Evolutionary conservation across 768 basidiomycete genomes (phyloP).

Genomic region (Phanerochaete sordida): DNA sequence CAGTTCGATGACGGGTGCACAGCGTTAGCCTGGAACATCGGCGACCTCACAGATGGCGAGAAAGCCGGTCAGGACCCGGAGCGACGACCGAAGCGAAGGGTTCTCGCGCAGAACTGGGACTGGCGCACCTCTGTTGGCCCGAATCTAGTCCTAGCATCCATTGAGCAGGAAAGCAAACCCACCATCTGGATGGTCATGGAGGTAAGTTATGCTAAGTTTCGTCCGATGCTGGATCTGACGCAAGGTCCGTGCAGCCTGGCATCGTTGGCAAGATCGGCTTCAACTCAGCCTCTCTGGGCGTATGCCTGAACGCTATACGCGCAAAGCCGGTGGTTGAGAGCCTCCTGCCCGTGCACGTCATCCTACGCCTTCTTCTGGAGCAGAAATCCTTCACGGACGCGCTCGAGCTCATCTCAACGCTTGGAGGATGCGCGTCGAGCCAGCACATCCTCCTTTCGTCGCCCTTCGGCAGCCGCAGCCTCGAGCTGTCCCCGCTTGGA

Average conservation of each 20-base stretch:
- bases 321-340: conserved; percentile 26
- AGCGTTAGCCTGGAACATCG: conserved; percentile 27
- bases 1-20: conserved; percentile 36
- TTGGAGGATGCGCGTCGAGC: conserved; percentile 31
- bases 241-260: conserved; percentile 23
- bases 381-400: conserved; percentile 24
- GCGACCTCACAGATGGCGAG: not conserved
- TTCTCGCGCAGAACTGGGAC: conserved; percentile 37
- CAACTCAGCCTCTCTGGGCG: conserved; percentile 32
- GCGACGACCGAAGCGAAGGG: conserved; percentile 14
- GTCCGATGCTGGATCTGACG: not conserved
- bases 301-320: conserved; percentile 34
- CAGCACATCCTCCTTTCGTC: conserved; percentile 35
- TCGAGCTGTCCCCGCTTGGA: conserved; percentile 31
- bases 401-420: conserved; percentile 21
- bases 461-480: conserved; percentile 21
- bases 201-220: conserved; percentile 16
- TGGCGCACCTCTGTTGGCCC: conserved; percentile 30
- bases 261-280: conserved; percentile 37
- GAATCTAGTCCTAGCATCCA: conserved; percentile 31
- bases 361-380: conserved; percentile 30
- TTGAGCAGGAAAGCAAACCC: conserved; percentile 26
- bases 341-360: conserved; percentile 31
- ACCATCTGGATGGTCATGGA: conserved; percentile 35
- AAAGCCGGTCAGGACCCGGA: not conserved